phyloP scores from a whole-genome alignment of 805 yeast genomes.

The Yarrowia sp. region DNA sequence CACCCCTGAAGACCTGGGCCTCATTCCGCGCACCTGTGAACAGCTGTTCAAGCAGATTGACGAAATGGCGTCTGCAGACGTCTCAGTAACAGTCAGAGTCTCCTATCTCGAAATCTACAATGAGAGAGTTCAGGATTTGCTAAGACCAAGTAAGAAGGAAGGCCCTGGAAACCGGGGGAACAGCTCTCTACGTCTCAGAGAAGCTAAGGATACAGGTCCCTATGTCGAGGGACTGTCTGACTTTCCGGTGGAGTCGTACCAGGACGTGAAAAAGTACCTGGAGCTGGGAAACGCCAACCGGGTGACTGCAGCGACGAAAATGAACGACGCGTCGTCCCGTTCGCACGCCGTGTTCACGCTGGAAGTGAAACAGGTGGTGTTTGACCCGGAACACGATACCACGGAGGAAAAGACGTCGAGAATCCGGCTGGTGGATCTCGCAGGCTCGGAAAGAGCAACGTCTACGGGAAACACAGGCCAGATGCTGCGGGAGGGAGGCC shows the following conservation, averaged over 20 bases:
- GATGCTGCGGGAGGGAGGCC: constrained; percentile 74
- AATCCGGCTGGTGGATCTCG: constrained; percentile 76
- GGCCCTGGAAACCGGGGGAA: constrained; percentile 40
- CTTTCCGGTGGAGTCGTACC: constrained; percentile 56
- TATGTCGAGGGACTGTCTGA: constrained; percentile 73
- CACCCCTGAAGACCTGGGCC: constrained; percentile 58
- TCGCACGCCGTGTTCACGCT: constrained; percentile 82
- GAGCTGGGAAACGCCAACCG: constrained; percentile 61
- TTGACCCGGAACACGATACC: constrained; percentile 47
- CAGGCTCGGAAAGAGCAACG: constrained; percentile 78
- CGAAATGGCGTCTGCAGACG: constrained; percentile 50
- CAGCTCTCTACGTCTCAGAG: constrained; percentile 61
- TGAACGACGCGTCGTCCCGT: constrained; percentile 76
- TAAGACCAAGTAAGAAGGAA: constrained; percentile 46
- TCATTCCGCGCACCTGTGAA: constrained; percentile 67
- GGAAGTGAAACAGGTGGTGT: constrained; percentile 63
- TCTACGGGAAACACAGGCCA: constrained; percentile 64
- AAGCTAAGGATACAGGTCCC: constrained; percentile 70
- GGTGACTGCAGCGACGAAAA: constrained; percentile 73
- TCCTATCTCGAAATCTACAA: constrained; percentile 80
- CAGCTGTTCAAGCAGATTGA: constrained; percentile 59
- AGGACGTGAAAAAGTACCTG: constrained; percentile 59
- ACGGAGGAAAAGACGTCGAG: constrained; percentile 62
- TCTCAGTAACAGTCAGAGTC: constrained; percentile 56
- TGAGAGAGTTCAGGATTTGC: constrained; percentile 73